Evolutionary conservation across 2,329 filamentous ascomycete genomes (phyloP).

Genomic region (Aspergillus neoniger): DNA sequence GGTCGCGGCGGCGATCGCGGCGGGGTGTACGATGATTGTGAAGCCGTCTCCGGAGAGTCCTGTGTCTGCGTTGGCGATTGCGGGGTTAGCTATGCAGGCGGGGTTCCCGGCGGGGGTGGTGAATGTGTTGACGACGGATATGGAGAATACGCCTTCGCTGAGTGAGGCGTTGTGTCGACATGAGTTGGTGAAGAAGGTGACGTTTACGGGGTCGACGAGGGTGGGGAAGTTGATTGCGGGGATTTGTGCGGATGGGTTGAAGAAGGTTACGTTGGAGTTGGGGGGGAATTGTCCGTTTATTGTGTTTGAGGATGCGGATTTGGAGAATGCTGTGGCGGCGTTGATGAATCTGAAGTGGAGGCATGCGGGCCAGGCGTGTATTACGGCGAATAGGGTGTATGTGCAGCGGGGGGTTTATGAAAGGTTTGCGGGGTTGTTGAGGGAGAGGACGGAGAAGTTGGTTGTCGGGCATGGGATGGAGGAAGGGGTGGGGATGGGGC

Average conservation of each 20-base stretch:
- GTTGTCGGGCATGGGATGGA: conserved; percentile 63
- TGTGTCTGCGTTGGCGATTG: conserved; percentile 58
- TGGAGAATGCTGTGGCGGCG: conserved; percentile 50
- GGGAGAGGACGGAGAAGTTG: conserved; percentile 54
- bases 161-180: conserved; percentile 57
- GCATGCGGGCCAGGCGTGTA: conserved; percentile 48
- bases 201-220: conserved; percentile 62
- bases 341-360: conserved; percentile 47
- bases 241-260: conserved; percentile 61
- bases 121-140: conserved; percentile 59
- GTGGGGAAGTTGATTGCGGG: conserved; percentile 64
- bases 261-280: conserved; percentile 66
- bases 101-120: conserved; percentile 63
- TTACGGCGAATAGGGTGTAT: conserved; percentile 49
- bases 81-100: conserved; percentile 53
- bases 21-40: conserved; percentile 72
- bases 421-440: conserved; percentile 57
- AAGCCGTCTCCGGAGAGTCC: conserved; percentile 72
- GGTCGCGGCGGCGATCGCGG: conserved; percentile 67
- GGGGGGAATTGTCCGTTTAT: conserved; percentile 67
- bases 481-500: conserved; percentile 60
- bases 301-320: conserved; percentile 65
- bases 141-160: conserved; percentile 42
- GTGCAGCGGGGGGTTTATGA: conserved; percentile 50
- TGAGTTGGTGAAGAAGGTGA: conserved; percentile 60